phyloP scores from a whole-genome alignment of 23 red algal genomes.

The Chondrus crispus region DNA sequence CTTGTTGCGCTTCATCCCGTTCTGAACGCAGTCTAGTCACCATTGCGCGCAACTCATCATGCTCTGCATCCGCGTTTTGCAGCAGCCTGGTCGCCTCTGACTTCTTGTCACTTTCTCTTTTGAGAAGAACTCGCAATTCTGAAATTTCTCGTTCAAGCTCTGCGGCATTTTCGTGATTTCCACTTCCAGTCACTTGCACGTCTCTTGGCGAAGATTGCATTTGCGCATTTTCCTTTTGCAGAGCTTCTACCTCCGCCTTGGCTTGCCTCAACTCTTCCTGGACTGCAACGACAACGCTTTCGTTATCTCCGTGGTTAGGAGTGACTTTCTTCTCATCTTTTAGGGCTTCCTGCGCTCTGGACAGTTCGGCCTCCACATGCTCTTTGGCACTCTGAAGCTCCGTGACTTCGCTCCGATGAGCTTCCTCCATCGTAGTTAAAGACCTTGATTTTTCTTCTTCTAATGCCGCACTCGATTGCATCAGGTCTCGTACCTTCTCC shows the following conservation, averaged over 20 bases:
- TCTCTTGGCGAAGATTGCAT: constrained; percentile 25
- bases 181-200: not conserved
- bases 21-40: constrained; percentile 46
- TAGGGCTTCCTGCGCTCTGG: too few relatives aligned
- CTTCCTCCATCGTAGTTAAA: too few relatives aligned
- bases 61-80: constrained; percentile 28
- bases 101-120: constrained; percentile 37
- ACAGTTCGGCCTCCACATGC: too few relatives aligned
- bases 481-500: not conserved
- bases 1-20: constrained; percentile 11
- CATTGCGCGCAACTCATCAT: constrained; percentile 53
- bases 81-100: constrained; percentile 27
- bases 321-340: too few relatives aligned
- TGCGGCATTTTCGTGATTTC: not conserved
- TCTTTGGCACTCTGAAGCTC: too few relatives aligned
- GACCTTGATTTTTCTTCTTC: not conserved
- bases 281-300: too few relatives aligned
- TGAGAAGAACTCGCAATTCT: not conserved
- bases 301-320: too few relatives aligned
- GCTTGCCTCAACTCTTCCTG: not conserved
- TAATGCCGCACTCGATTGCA: not conserved
- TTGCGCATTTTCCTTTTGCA: constrained; percentile 32
- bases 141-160: constrained; percentile 16
- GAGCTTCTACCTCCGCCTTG: not conserved
- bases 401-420: too few relatives aligned